Conservation (phyloP, 495 filamentous ascomycete species). For the Jackrogersella minutella region DNA sequence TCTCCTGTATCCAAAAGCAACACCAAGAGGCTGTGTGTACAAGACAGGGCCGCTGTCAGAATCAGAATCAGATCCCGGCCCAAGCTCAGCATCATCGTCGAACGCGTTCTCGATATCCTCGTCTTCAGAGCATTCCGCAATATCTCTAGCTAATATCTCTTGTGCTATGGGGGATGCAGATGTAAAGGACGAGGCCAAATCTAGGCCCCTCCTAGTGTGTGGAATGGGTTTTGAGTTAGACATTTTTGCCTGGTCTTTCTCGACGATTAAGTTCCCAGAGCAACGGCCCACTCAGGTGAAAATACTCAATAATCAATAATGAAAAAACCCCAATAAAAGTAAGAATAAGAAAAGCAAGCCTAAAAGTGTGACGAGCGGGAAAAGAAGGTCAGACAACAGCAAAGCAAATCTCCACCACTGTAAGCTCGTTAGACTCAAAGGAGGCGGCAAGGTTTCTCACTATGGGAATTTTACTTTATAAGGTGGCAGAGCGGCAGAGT, state of each 20-base stretch:
- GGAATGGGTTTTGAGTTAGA: constrained; percentile 35
- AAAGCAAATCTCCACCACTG: neutral
- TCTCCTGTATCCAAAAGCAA: constrained; percentile 67
- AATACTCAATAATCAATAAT: neutral
- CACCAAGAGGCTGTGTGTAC: constrained; percentile 71
- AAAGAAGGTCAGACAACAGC: neutral
- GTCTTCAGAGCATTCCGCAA: constrained; percentile 65
- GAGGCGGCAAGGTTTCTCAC: neutral
- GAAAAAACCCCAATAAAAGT: too few relatives aligned
- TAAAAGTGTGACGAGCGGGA: neutral
- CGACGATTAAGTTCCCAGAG: neutral
- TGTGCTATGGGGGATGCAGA: constrained; percentile 71
- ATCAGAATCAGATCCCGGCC: constrained; percentile 47
- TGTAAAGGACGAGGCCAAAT: constrained; percentile 54
- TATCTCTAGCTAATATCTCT: constrained; percentile 73
- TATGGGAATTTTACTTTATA: neutral
- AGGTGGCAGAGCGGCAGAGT: neutral
- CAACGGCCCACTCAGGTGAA: neutral
- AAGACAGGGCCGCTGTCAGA: constrained; percentile 66
- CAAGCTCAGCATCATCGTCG: constrained; percentile 62
- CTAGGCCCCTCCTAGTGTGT: constrained; percentile 14
- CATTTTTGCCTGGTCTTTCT: constrained; percentile 17
- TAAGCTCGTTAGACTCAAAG: neutral
- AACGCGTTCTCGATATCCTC: constrained; percentile 47
- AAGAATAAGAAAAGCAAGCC: neutral